Base-by-base conservation (phyloP, 441 rosid species). In the Gossypium gossypioides region DNA sequence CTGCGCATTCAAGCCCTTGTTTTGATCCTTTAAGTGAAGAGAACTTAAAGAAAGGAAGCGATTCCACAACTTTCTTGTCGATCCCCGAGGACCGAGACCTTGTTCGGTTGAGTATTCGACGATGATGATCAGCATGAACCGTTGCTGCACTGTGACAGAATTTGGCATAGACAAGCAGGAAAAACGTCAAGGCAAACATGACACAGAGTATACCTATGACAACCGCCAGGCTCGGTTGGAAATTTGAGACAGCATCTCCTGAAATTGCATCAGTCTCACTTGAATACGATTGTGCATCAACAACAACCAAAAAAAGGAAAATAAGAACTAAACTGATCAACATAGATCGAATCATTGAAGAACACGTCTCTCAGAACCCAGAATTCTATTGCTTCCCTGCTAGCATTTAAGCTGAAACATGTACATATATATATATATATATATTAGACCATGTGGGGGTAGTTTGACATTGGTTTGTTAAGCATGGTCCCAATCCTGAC, bases 201-300 rank as follows among this genome's bases (percentile, higher is more conserved):
- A 89, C 77, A 15, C 83, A 81, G 2, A 93, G 86, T 74, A 93
- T 76, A 75, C 92, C 91, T 15, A 92, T 79, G 18, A 93, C 95
- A 24, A 93, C 85, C 3, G 94, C 91, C 15, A 91, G 83, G 29
- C 91, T 91, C 22, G 97, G 96, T 68, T 81, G 87, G 69, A 91
- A 89, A 78, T 70, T 85, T 12, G 86, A 57, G 19, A 37, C 83
- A 1, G 59, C 79, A 22, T 77, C 68, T 52, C 68, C 67, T 0
- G 89, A 64, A 29, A 84, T 22, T 18, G 74, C 3, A 34, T 71
- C 67, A 1, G 19, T 73, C 29, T 4, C 27, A 9, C 24, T 4
- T 1, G 57, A 69, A 22, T 74, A 62, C 3, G 77, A 22, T 54
- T 91, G 91, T 27, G 91, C 86, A 37, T 77, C 80, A 12, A 68